phyloP scores from a whole-genome alignment of 2,329 filamentous ascomycete species.

The Colletotrichum lini region DNA sequence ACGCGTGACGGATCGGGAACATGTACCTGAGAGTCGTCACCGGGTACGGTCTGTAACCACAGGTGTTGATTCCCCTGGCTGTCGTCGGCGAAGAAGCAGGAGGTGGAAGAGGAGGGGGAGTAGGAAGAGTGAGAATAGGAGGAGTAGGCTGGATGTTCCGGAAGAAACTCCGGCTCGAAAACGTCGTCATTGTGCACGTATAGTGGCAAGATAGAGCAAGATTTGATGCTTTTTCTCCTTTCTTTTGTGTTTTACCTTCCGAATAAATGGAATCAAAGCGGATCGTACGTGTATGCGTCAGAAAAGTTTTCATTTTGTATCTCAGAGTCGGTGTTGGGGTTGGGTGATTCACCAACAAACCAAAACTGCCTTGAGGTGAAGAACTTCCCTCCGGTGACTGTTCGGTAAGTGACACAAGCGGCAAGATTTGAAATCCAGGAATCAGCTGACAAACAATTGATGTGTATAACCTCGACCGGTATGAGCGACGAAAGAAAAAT shows the following conservation, averaged over 20 bases:
- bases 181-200: not conserved
- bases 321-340: not conserved
- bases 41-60: conserved; percentile 9
- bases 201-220: no score
- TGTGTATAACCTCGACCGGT: not conserved
- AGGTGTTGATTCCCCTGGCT: not conserved
- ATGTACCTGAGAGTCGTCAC: not conserved
- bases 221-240: accelerated
- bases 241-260: no score
- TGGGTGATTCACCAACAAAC: not conserved
- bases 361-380: not conserved
- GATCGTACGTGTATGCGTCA: accelerated
- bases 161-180: no score
- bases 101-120: no score
- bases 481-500: not conserved
- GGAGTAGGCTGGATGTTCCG: not conserved
- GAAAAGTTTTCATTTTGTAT: not conserved
- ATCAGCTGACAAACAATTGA: no score
- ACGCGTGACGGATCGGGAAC: no score
- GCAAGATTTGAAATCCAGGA: no score
- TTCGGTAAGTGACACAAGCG: no score
- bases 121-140: not conserved
- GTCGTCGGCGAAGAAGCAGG: not conserved
- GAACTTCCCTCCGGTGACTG: not conserved
- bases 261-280: no score